These are phyloP conservation scores for Candida taoyuanica DNA, from an alignment of 805 yeast species.

Conservation along the genomic window DNA sequence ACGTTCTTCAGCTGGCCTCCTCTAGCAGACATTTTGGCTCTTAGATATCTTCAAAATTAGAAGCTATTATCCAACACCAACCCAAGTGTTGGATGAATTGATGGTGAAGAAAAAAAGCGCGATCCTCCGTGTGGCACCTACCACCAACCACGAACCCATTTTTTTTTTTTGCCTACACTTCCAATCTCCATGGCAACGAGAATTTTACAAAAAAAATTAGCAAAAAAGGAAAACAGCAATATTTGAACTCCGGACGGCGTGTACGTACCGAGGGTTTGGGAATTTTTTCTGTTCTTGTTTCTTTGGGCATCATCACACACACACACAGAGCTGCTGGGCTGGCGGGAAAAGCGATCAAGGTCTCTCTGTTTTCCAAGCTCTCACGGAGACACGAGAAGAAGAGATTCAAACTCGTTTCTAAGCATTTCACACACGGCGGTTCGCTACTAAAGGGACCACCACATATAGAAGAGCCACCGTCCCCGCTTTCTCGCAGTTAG, in stretches of 20 bases:
- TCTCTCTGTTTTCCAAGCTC: too few relatives aligned
- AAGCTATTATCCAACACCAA: not conserved
- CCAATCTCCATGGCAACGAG: too few relatives aligned
- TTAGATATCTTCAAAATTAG: not conserved
- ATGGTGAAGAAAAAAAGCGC: conserved; percentile 5
- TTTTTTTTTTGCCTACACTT: not conserved
- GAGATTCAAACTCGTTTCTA: too few relatives aligned
- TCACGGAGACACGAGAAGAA: too few relatives aligned
- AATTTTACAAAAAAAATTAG: too few relatives aligned
- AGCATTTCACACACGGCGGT: not conserved
- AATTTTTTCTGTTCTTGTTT: too few relatives aligned
- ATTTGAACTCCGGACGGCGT: too few relatives aligned
- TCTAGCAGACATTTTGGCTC: conserved; percentile 22
- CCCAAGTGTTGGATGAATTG: not conserved
- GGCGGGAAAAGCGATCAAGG: too few relatives aligned
- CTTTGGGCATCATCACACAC: too few relatives aligned
- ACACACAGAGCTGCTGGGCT: too few relatives aligned
- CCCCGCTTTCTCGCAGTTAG: not conserved
- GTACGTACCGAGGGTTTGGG: too few relatives aligned
- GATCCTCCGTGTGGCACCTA: not conserved
- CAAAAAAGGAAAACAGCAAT: too few relatives aligned
- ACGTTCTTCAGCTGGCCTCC: conserved; percentile 30
- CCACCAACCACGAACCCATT: not conserved
- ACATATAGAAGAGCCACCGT: not conserved
- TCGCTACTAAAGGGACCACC: not conserved